A percentile compares a stretch with the other conserved stretches of the same genome.
Evolutionary conservation across 768 basidiomycete species (phyloP).

Genomic region (Boletus huronensis): DNA sequence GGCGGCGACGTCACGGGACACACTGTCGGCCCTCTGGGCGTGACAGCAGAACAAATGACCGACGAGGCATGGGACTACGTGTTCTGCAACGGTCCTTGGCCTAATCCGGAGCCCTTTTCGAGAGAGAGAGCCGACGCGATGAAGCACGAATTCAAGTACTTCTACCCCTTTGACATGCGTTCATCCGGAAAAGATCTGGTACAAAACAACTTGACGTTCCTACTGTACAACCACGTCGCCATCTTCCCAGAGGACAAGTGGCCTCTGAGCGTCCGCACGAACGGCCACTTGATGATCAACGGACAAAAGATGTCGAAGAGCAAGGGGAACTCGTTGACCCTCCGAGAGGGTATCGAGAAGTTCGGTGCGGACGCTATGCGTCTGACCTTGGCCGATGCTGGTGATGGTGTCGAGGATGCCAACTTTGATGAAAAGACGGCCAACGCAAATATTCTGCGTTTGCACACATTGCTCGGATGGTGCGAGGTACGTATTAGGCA

Average conservation of each 20-base stretch:
- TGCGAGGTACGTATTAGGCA: conserved; percentile 64
- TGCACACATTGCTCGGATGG: conserved; percentile 90
- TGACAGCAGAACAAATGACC: conserved; percentile 90
- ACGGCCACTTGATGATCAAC: conserved; percentile 95
- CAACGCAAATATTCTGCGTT: conserved; percentile 90
- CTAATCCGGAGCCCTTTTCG: conserved; percentile 58
- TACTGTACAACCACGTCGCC: conserved; percentile 92
- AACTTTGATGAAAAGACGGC: conserved; percentile 99
- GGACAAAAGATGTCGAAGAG: conserved; percentile 99
- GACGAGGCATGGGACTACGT: conserved; percentile 98
- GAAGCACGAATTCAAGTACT: conserved; percentile 91
- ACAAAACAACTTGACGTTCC: conserved; percentile 93
- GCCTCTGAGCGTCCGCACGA: conserved; percentile 90
- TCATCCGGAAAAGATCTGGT: conserved; percentile 98
- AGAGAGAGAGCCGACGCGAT: conserved; percentile 78
- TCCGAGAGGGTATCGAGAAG: conserved; percentile 85
- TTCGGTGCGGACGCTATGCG: conserved; percentile 96
- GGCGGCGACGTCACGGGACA: conserved; percentile 75
- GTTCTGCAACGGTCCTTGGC: conserved; percentile 75
- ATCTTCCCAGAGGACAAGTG: conserved; percentile 84
- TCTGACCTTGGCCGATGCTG: conserved; percentile 90
- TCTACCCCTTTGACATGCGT: conserved; percentile 97
- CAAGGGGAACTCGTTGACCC: conserved; percentile 91
- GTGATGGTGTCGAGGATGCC: conserved; percentile 96
- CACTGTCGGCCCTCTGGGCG: conserved; percentile 75